Evolutionary conservation across 495 filamentous ascomycete species (phyloP), one percentile per base, ranked within the genome.

Genomic region (Hyaloscypha hepaticicola): DNA sequence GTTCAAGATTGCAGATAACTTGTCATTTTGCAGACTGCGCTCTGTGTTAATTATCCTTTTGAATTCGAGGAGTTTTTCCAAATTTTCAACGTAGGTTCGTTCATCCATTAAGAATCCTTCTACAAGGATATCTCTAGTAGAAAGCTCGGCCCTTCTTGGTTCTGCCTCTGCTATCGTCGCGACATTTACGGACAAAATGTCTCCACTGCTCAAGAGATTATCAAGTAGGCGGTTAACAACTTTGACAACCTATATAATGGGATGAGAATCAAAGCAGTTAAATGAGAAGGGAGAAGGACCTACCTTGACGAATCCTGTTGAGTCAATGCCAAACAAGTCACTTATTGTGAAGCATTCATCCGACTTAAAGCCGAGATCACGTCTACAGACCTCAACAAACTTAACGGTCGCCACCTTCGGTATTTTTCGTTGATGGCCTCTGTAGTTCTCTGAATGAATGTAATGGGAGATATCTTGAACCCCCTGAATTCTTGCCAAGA

Each of bases 201-300:
- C 21, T 19, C 56, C 56, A 58, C 5, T 58, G 9, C 6, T 38
- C n/a, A 19, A 5, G 14, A 58, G 29, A 2, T 41, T 58, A 41
- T 38, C 56, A n/a, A 58, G 29, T 22, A 58, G 14, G 3, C 31
- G 27, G 1, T 16, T 45, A 38, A 58, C 22, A 41, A 25, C n/a
- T 45, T 19, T 58, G 21, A 58, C 19, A 24, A 58, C 56, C 56
- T 58, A 45, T 24, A 58, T 6, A 31, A 58, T 41, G 33, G n/a
- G 5, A 24, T 58, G 4, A 58, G 26, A 9, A 34, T 28, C n/a
- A 58, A 31, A 5, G 14, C 14, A 34, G n/a, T 11, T 6, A 33
- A 33, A 34, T 34, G 38, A 41, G 19, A 5, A 6, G 38, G 21
- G 22, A 21, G 19, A 11, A 52, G 9, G 4, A 9, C 56, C 41